phyloP scores from a whole-genome alignment of 2,329 filamentous ascomycete species.

The Trichophyton verrucosum region DNA sequence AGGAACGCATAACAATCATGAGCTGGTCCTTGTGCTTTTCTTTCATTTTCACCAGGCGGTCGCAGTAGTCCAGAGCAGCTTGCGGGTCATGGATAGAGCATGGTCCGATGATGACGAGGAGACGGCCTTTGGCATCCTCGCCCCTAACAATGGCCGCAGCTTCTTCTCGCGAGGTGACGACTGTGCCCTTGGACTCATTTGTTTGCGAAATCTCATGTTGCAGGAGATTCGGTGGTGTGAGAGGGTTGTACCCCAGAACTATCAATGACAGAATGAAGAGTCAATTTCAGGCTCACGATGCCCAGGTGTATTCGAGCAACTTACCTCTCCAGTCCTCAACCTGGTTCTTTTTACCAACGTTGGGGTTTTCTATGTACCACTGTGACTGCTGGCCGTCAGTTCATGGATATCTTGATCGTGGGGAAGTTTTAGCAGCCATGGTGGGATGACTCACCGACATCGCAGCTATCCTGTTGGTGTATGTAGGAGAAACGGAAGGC shows the following conservation, averaged over 20 bases:
- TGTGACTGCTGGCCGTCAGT: slow-evolving; percentile 19
- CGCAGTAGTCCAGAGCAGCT: slow-evolving; percentile 76
- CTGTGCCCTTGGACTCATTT: slow-evolving; percentile 37
- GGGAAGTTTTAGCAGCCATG: neutral
- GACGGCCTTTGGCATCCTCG: slow-evolving; percentile 52
- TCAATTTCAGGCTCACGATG: neutral
- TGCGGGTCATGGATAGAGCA: slow-evolving; percentile 95
- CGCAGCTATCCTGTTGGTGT: neutral
- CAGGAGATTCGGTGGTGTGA: slow-evolving; percentile 86
- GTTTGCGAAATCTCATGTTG: slow-evolving; percentile 70
- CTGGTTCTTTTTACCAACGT: slow-evolving; percentile 60
- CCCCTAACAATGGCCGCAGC: slow-evolving; percentile 50
- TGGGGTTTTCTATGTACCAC: slow-evolving; percentile 69
- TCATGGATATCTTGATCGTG: neutral
- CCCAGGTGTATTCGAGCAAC: slow-evolving; percentile 20
- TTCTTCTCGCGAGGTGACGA: slow-evolving; percentile 48
- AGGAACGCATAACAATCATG: slow-evolving; percentile 91
- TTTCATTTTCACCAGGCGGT: slow-evolving; percentile 65
- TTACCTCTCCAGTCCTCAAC: slow-evolving; percentile 75
- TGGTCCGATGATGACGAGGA: slow-evolving; percentile 87
- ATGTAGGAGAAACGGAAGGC: too few relatives aligned
- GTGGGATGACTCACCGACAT: slow-evolving; percentile 6
- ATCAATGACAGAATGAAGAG: slow-evolving; percentile 3
- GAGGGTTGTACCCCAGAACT: slow-evolving; percentile 84
- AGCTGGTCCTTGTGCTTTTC: slow-evolving; percentile 72